phyloP scores from a whole-genome alignment of 1,284 basidiomycete species.

The Calocybe gambosa region DNA sequence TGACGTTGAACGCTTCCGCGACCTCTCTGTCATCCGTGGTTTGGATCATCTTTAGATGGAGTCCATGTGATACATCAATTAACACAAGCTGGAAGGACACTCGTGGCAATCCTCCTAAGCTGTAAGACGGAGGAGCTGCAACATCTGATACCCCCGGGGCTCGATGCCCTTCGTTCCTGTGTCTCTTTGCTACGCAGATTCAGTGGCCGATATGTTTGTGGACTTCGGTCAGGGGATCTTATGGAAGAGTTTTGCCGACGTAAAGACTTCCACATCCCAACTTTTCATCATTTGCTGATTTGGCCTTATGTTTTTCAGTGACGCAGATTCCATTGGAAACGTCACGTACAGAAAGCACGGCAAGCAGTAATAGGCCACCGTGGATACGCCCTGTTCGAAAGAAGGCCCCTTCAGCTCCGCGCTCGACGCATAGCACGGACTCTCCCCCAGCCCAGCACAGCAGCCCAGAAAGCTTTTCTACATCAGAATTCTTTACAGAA shows the following conservation, averaged over 20 bases:
- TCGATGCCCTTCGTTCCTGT: conserved; percentile 81
- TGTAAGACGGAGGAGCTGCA: conserved; percentile 65
- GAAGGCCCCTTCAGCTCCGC: conserved; percentile 48
- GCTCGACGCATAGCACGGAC: conserved; percentile 38
- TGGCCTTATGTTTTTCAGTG: conserved; percentile 37
- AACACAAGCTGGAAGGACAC: conserved; percentile 85
- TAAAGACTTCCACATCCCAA: conserved; percentile 34
- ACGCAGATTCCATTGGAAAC: conserved; percentile 82
- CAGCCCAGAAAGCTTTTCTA: conserved; percentile 59
- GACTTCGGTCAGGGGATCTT: conserved; percentile 80
- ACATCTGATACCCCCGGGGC: conserved; percentile 69
- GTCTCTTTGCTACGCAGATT: conserved; percentile 76
- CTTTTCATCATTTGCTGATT: conserved; percentile 16
- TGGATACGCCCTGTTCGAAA: conserved; percentile 86
- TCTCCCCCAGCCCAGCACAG: conserved; percentile 52
- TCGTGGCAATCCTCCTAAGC: conserved; percentile 79
- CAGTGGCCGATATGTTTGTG: conserved; percentile 80
- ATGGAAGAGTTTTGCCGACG: conserved; percentile 90
- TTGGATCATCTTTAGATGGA: conserved; percentile 51
- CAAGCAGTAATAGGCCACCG: conserved; percentile 59
- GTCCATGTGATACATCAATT: conserved; percentile 91
- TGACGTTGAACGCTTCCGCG: background rate
- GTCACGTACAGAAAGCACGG: conserved; percentile 43
- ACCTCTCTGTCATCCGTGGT: background rate
- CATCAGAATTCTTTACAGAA: conserved; percentile 53